phyloP scores from a whole-genome alignment of 306 rosid species.

The Sicyos edulis region DNA sequence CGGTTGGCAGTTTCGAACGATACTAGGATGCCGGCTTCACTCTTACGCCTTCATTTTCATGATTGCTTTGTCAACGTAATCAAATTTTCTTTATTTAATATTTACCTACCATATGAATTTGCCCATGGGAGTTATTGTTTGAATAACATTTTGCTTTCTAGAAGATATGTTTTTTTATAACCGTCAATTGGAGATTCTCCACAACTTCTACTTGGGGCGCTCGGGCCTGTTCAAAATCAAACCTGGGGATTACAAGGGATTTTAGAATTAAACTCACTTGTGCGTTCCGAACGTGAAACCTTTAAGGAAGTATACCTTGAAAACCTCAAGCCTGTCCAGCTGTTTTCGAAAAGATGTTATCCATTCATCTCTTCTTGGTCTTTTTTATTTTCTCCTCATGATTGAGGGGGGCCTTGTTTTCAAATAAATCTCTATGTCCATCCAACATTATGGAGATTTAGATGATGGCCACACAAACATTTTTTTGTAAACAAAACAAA shows the following conservation, averaged over 20 bases:
- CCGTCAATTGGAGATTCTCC: too few relatives aligned
- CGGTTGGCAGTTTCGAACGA: constrained; percentile 65
- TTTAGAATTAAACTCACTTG: too few relatives aligned
- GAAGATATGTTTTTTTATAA: too few relatives aligned
- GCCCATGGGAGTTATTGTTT: not conserved
- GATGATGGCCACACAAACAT: not conserved
- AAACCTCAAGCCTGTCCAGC: too few relatives aligned
- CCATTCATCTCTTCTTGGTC: not conserved
- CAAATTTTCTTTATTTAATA: not conserved
- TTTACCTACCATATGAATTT: not conserved
- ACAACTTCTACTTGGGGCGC: too few relatives aligned
- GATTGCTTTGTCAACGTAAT: constrained; percentile 77
- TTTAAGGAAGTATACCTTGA: too few relatives aligned
- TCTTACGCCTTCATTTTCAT: constrained; percentile 75
- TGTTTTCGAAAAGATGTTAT: not conserved
- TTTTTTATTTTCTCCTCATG: not conserved
- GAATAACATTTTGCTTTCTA: not conserved
- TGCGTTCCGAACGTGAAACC: too few relatives aligned
- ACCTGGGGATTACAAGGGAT: too few relatives aligned
- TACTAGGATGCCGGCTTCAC: constrained; percentile 80
- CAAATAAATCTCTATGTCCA: not conserved
- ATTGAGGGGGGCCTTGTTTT: not conserved
- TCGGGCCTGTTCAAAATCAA: too few relatives aligned
- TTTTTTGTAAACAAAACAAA: not conserved
- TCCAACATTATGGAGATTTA: too few relatives aligned